These are phyloP conservation scores for Pochonia chlamydosporia DNA, from an alignment of 2,329 filamentous ascomycete species.

Conservation along the genomic window DNA sequence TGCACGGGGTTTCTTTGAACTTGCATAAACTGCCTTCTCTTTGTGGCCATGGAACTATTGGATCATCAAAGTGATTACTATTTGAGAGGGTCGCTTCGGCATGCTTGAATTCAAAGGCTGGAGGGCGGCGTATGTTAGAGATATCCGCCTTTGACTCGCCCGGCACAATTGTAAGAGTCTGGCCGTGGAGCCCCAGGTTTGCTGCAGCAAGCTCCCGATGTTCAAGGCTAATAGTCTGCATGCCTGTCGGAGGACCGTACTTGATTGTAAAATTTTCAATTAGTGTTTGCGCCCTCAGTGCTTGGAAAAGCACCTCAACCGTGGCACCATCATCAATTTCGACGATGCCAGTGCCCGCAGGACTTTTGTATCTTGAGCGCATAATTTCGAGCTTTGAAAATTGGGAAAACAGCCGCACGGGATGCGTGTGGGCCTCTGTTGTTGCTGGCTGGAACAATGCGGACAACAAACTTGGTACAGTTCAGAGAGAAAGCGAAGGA, in stretches of 20 bases:
- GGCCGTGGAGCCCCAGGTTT: slow-evolving; percentile 41
- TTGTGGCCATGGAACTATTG: slow-evolving; percentile 41
- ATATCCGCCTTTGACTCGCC: slow-evolving; percentile 20
- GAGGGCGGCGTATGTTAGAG: neutral
- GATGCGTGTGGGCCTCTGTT: too few species aligned
- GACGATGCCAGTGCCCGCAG: slow-evolving; percentile 65
- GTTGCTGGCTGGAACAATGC: too few species aligned
- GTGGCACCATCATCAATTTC: slow-evolving; percentile 63
- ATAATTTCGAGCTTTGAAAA: slow-evolving; percentile 49
- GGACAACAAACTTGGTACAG: too few species aligned
- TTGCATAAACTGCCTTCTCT: slow-evolving; percentile 45
- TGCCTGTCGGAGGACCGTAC: slow-evolving; percentile 67
- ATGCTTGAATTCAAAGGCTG: slow-evolving; percentile 3
- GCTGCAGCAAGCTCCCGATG: slow-evolving; percentile 42
- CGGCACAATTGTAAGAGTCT: slow-evolving; percentile 45
- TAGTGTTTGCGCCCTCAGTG: slow-evolving; percentile 59
- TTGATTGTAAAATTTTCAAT: slow-evolving; percentile 68
- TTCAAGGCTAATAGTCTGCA: slow-evolving; percentile 60
- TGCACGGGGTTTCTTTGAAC: slow-evolving; percentile 1
- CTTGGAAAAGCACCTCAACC: slow-evolving; percentile 52
- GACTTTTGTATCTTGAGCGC: slow-evolving; percentile 70
- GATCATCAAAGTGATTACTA: slow-evolving; percentile 21
- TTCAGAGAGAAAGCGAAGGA: too few species aligned
- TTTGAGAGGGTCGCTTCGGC: neutral
- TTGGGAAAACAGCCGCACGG: too few species aligned